Evolutionary conservation across 192 early-diverging fungal genomes (phyloP), one percentile per base, ranked within the genome.

Genomic region (Rhizophagus prolifer): DNA sequence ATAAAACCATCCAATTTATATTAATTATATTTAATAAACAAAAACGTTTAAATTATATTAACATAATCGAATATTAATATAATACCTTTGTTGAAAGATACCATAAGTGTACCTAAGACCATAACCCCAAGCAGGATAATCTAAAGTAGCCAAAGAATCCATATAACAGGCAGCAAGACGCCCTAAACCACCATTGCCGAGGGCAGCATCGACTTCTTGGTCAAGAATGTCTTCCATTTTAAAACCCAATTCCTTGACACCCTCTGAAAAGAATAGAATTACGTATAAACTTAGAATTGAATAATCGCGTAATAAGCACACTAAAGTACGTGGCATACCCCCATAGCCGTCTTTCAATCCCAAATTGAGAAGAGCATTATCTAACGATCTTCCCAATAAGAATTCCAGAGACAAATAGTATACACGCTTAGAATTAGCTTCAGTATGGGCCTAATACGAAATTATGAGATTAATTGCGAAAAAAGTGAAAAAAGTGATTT

Each of bases 321-420:
- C 9, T 59, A 21, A 31, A 13, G 2, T 58, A 31, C 38, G 10
- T 31, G 80, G 83, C 61, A 88, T 93, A 72, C 87, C 79, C 23
- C 85, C 84, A 83, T 94, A 99, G 72, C 84, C 83, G n/a, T 89
- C 85, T 81, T 97, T 96, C 50, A 97, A 83, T 59, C 84, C 85
- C 77, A 97, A 85, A 70, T 94, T 95, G 73, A 97, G 88, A 70
- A 99, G 87, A 25, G 96, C 95, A 85, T 97, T 97, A 89, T 99
- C 97, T 78, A 99, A 90, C n/a, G 96, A 94, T 62, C 97, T 90
- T 31, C 97, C 97, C 41, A 99, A 84, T 69, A 99, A 85, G 83
- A 99, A 99, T 89, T 99, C 97, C 78, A 99, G 89, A 38, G 96
- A 98, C 78, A 99, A 85, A 86, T 99, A 99, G 86, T 99, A 98